phyloP scores from a whole-genome alignment of 1,284 basidiomycete species.

The Leccinum solheimii region DNA sequence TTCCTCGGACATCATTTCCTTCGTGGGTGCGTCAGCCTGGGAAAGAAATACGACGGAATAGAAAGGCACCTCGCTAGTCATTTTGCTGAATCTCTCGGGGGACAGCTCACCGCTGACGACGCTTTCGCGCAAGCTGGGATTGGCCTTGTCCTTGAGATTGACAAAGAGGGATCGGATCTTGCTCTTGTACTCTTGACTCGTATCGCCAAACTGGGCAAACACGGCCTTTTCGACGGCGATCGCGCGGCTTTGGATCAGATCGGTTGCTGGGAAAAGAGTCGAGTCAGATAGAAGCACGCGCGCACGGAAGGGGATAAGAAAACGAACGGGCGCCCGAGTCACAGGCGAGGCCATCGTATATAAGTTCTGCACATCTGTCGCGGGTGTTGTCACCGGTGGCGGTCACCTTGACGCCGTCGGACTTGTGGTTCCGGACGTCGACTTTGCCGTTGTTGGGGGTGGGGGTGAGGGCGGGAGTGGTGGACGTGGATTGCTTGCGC shows the following conservation, averaged over 20 bases:
- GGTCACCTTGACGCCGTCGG: conserved; percentile 63
- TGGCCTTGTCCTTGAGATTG: conserved; percentile 93
- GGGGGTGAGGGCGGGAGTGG: conserved; percentile 35
- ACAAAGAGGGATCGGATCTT: conserved; percentile 92
- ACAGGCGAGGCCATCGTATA: conserved; percentile 87
- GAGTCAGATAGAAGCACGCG: conserved; percentile 1
- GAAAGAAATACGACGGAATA: not conserved
- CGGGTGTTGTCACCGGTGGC: conserved; percentile 72
- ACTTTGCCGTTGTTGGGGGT: conserved; percentile 44
- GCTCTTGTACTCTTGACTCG: conserved; percentile 58
- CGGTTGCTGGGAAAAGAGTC: conserved; percentile 47
- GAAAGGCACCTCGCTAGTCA: conserved; percentile 74
- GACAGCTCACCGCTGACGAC: conserved; percentile 82
- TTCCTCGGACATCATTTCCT: conserved; percentile 98
- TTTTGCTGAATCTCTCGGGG: conserved; percentile 70
- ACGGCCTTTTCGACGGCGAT: conserved; percentile 63
- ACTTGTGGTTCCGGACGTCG: conserved; percentile 61
- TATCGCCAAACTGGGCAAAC: conserved; percentile 47
- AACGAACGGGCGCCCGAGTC: conserved; percentile 79
- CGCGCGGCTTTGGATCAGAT: conserved; percentile 60
- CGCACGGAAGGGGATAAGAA: not conserved
- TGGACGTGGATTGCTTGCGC: conserved; percentile 34
- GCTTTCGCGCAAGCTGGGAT: conserved; percentile 82
- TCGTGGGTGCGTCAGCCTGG: not conserved
- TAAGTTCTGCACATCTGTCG: conserved; percentile 86